Conservation (phyloP, 371 early-diverging fungal genomes). For the Mucor piriformis region DNA sequence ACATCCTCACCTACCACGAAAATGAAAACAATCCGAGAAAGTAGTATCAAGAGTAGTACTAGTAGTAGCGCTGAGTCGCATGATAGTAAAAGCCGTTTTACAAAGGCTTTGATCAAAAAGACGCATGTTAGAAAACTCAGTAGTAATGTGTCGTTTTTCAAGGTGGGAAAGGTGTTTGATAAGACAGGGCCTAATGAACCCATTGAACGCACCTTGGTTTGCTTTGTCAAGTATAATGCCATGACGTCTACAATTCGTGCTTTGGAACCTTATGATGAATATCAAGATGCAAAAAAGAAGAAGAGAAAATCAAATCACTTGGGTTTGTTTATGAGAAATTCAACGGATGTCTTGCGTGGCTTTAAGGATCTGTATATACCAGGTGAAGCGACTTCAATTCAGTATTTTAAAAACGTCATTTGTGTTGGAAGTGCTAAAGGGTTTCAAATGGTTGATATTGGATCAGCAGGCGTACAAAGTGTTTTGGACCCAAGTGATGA, state of each 20-base stretch:
- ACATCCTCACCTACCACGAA: conserved; percentile 2
- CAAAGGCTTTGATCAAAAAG: neutral
- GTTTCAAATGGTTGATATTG: conserved; percentile 90
- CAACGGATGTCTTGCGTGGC: conserved; percentile 56
- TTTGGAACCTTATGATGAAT: conserved; percentile 57
- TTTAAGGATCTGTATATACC: conserved; percentile 93
- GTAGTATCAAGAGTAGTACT: neutral
- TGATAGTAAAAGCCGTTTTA: neutral
- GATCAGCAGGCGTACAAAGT: conserved; percentile 70
- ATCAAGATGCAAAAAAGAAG: conserved; percentile 44
- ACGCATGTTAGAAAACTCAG: conserved; percentile 67
- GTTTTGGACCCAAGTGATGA: conserved; percentile 53
- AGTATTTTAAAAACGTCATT: conserved; percentile 82
- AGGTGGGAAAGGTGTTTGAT: conserved; percentile 75
- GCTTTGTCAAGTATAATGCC: conserved; percentile 72
- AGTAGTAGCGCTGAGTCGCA: neutral
- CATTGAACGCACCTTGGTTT: conserved; percentile 69
- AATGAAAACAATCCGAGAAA: conserved; percentile 2
- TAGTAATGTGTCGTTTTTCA: conserved; percentile 86
- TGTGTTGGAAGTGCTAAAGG: conserved; percentile 94
- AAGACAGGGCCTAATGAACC: conserved; percentile 13
- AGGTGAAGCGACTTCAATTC: conserved; percentile 84
- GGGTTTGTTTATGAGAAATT: conserved; percentile 52
- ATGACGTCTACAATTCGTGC: conserved; percentile 77
- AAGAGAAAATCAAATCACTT: conserved; percentile 44